Percentiles rank a stretch among this genome's conserved stretches.
Evolutionary conservation across 2,329 filamentous ascomycete species (phyloP).

Genomic region (Pseudogymnoascus sp.): DNA sequence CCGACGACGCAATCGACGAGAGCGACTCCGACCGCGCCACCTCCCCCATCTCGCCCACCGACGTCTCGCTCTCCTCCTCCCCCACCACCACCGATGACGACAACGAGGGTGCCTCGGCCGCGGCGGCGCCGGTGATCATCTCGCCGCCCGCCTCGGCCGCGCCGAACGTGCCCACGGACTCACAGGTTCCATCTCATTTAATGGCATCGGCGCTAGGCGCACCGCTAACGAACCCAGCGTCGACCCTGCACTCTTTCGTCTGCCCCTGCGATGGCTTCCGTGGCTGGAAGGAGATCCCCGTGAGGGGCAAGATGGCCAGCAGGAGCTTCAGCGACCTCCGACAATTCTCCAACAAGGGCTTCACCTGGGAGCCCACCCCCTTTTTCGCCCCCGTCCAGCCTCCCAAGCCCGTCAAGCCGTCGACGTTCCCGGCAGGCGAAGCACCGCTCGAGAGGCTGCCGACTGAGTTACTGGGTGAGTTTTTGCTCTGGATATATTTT

Average conservation of each 20-base stretch:
- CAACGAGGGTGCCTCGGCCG: neutral
- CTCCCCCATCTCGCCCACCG: neutral
- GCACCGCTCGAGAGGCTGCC: slow-evolving; percentile 62
- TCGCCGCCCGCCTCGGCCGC: slow-evolving; percentile 36
- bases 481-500: slow-evolving; percentile 16
- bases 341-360: slow-evolving; percentile 44
- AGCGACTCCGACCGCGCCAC: slow-evolving; percentile 21
- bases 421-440: slow-evolving; percentile 33
- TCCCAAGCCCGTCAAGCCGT: slow-evolving; percentile 28
- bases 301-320: slow-evolving; percentile 52
- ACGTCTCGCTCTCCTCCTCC: slow-evolving; percentile 35
- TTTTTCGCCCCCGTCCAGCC: slow-evolving; percentile 15
- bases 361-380: slow-evolving; percentile 35
- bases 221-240: slow-evolving; percentile 39
- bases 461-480: slow-evolving; percentile 63
- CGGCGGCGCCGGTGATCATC: slow-evolving; percentile 24
- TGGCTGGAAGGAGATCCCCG: slow-evolving; percentile 56
- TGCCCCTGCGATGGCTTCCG: slow-evolving; percentile 50
- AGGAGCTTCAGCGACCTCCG: slow-evolving; percentile 55
- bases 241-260: slow-evolving; percentile 51
- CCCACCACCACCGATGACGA: slow-evolving; percentile 14
- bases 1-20: slow-evolving; percentile 47
- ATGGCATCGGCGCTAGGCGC: slow-evolving; percentile 11
- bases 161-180: neutral
- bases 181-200: neutral